phyloP scores from a whole-genome alignment of 257 asterid species.

The Rauvolfia tetraphylla region DNA sequence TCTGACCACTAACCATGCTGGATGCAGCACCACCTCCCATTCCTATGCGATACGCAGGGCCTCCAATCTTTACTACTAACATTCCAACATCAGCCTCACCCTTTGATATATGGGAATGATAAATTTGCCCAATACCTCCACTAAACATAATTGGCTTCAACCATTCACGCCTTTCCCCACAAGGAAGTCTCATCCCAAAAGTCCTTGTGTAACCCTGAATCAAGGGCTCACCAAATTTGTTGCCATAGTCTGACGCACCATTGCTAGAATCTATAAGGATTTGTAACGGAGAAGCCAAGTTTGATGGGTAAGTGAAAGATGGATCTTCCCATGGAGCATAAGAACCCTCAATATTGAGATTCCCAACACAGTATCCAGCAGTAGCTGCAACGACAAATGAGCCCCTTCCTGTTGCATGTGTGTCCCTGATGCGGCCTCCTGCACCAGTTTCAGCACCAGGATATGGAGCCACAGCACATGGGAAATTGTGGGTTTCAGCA shows the following conservation, averaged over 20 bases:
- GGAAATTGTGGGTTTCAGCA: constrained; percentile 96
- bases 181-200: constrained; percentile 88
- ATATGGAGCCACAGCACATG: constrained; percentile 97
- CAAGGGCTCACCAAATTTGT: constrained; percentile 90
- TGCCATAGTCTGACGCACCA: constrained; percentile 97
- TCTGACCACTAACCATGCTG: constrained; percentile 99
- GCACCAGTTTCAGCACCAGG: constrained; percentile 99
- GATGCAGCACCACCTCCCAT: constrained; percentile 99
- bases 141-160: constrained; percentile 96
- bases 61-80: constrained; percentile 95
- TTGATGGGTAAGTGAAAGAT: constrained; percentile 69
- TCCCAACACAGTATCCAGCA: constrained; percentile 93
- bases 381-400: constrained; percentile 88
- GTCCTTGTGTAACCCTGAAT: constrained; percentile 93
- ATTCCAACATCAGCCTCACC: constrained; percentile 92
- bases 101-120: constrained; percentile 68
- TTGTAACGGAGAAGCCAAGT: constrained; percentile 80
- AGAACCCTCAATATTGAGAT: constrained; percentile 76
- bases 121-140: constrained; percentile 91
- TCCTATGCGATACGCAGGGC: constrained; percentile 94
- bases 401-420: constrained; percentile 95
- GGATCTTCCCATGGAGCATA: constrained; percentile 95
- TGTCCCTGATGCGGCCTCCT: constrained; percentile 93
- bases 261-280: constrained; percentile 88
- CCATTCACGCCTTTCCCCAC: constrained; percentile 93